Percentiles rank a stretch among this genome's conserved stretches.
Evolutionary conservation across 768 basidiomycete species (phyloP).

Genomic region (Thelephora ganbajun): DNA sequence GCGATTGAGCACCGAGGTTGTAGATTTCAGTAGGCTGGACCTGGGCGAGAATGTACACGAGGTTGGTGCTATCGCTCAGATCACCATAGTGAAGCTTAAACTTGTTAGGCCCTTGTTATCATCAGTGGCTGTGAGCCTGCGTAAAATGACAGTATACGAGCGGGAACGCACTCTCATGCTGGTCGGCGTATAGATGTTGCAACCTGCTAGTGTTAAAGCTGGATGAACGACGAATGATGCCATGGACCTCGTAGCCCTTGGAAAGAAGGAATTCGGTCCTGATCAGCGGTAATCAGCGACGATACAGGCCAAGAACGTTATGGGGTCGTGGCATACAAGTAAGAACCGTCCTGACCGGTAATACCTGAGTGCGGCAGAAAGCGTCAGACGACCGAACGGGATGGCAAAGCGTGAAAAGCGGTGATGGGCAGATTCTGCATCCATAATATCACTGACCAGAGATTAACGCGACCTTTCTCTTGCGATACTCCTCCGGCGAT

Average conservation of each 20-base stretch:
- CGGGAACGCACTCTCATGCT: conserved; percentile 65
- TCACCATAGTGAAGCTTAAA: conserved; percentile 87
- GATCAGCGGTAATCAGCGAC: conserved; percentile 5
- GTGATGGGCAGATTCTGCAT: conserved; percentile 2
- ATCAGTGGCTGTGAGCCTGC: neutral
- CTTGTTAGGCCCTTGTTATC: conserved; percentile 48
- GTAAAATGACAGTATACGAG: neutral
- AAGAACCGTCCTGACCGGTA: conserved; percentile 94
- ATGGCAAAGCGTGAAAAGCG: conserved; percentile 2
- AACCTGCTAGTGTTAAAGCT: conserved; percentile 96
- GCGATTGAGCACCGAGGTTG: conserved; percentile 95
- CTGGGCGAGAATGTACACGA: conserved; percentile 91
- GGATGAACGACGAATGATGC: conserved; percentile 92
- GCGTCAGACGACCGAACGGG: conserved; percentile 4
- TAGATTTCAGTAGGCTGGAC: conserved; percentile 94
- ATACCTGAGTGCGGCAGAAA: conserved; percentile 43
- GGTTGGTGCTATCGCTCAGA: conserved; percentile 90
- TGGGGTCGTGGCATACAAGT: conserved; percentile 45
- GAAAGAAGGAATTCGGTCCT: conserved; percentile 74
- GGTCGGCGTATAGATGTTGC: conserved; percentile 86
- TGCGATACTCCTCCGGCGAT: conserved; percentile 68
- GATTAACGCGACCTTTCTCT: conserved; percentile 88
- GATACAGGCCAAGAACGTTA: neutral
- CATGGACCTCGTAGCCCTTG: conserved; percentile 89
- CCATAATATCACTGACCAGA: conserved; percentile 40